Base-by-base conservation (phyloP, 306 rosid species). In the Ceratonia siliqua region DNA sequence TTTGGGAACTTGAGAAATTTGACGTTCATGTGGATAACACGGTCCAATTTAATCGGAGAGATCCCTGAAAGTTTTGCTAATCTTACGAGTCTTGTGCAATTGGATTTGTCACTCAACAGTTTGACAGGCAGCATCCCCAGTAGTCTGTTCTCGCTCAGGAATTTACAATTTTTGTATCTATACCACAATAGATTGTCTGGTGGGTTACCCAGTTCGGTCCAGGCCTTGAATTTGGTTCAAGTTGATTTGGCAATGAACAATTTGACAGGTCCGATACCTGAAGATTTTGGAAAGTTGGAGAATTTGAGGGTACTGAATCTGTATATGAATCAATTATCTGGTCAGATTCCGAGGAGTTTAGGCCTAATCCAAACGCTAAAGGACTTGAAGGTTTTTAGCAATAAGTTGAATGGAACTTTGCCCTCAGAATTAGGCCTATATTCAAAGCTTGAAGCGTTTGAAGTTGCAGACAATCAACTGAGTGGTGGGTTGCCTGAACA, bases 351-450 rank as follows among this genome's bases (percentile, higher is more conserved):
- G 3, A 61, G 4, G 2, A 42, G 87, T 61, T 52, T 93, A 78
- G 92, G 96, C 62, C 62, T 69, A 12, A 61, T 89, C 20, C 76
- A 84, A 41, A 76, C 43, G 65, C 80, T 93, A 3, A 57, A 48
- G 67, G 2, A 3, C 5, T 86, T 93, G n/a, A 82, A 58, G 57
- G 77, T 85, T 24, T 93, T 85, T 15, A 68, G 32, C 39, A 93
- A 93, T 81, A 79, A 78, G 76, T 65, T 93, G 78, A 91, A 81
- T 39, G 98, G 97, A 48, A 84, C 83, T 43, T n/a, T 93, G 84
- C 98, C 98, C 27, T 77, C 79, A 8, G 97, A 91, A 36, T 11
- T 93, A 1, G 98, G 98, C 54, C 65, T 74, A 28, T 56, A 85
- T 77, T 93, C 97, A 4, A 77, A 81, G 84, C 89, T 91, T n/a